These are phyloP conservation scores for Heritiera littoralis DNA, from an alignment of 345 rosid genomes.

Conservation along the genomic window DNA sequence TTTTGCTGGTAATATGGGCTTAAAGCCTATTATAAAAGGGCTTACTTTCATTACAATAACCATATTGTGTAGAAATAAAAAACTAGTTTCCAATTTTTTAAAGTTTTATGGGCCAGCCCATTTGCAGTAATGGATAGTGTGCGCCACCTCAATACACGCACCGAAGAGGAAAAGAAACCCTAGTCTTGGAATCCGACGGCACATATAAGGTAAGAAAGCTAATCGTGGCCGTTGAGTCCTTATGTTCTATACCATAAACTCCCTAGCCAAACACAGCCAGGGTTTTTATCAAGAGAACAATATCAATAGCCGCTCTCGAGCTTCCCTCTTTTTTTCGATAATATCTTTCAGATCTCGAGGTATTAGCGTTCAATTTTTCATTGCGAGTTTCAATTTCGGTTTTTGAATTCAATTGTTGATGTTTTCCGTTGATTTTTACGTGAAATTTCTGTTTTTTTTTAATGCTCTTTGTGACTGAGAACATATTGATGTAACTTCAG, in stretches of 20 bases:
- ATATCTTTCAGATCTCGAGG: conserved; percentile 12
- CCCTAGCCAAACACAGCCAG: background rate
- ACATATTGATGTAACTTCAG: conserved; percentile 16
- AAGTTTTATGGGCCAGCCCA: background rate
- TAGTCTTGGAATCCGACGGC: conserved; percentile 28
- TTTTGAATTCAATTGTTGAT: background rate
- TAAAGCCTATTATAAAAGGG: background rate
- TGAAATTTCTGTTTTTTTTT: background rate
- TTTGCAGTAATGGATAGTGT: background rate
- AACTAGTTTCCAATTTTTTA: background rate
- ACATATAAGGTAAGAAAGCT: background rate
- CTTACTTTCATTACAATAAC: too few relatives aligned
- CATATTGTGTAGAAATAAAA: too few relatives aligned
- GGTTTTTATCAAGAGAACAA: background rate
- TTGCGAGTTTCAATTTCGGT: background rate
- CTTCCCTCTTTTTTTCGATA: background rate
- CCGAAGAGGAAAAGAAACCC: conserved; percentile 12
- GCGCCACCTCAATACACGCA: background rate
- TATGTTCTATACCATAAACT: conserved; percentile 1
- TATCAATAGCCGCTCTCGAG: background rate
- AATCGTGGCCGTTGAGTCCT: conserved; percentile 28
- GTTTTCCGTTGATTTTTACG: background rate
- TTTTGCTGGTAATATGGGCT: background rate
- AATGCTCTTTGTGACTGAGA: background rate
- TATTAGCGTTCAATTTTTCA: conserved; percentile 9